Evolutionary conservation across 2,329 filamentous ascomycete genomes (phyloP).

Genomic region (Cladophialophora carrionii): DNA sequence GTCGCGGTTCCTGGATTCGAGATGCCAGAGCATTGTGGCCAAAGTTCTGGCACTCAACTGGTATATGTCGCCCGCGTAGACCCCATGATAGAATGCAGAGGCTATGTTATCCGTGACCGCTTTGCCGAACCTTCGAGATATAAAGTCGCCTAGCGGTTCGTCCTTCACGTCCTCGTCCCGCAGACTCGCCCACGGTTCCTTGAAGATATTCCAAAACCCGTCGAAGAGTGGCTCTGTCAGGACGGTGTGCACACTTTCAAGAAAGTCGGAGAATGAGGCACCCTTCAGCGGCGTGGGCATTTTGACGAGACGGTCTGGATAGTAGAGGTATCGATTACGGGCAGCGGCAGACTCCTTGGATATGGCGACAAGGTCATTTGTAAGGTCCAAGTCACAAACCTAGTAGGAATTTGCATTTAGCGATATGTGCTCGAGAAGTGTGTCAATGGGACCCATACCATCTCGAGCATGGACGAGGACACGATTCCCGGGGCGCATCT

Average conservation of each 20-base stretch:
- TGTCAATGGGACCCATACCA: slow-evolving; percentile 58
- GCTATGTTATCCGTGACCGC: slow-evolving; percentile 70
- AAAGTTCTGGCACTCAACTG: slow-evolving; percentile 73
- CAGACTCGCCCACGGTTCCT: slow-evolving; percentile 36
- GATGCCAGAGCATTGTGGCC: slow-evolving; percentile 55
- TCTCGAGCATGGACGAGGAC: slow-evolving; percentile 68
- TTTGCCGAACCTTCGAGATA: slow-evolving; percentile 59
- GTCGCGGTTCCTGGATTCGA: slow-evolving; percentile 46
- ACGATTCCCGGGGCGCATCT: slow-evolving; percentile 58
- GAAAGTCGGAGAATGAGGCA: slow-evolving; percentile 39
- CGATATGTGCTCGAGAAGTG: neutral
- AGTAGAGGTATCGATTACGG: slow-evolving; percentile 79
- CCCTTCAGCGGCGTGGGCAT: slow-evolving; percentile 54
- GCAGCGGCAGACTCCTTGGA: slow-evolving; percentile 56
- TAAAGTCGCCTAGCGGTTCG: slow-evolving; percentile 72
- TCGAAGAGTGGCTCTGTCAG: slow-evolving; percentile 61
- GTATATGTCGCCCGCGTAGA: slow-evolving; percentile 88
- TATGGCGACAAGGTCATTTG: slow-evolving; percentile 60
- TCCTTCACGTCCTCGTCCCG: slow-evolving; percentile 55
- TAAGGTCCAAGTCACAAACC: slow-evolving; percentile 62
- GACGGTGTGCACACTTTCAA: slow-evolving; percentile 43
- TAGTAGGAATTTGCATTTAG: slow-evolving; percentile 41
- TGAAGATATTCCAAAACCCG: slow-evolving; percentile 46
- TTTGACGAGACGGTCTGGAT: slow-evolving; percentile 76
- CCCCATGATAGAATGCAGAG: slow-evolving; percentile 79